Conservation (phyloP, 2,329 filamentous ascomycete genomes). For the Passalora sequoiae region DNA sequence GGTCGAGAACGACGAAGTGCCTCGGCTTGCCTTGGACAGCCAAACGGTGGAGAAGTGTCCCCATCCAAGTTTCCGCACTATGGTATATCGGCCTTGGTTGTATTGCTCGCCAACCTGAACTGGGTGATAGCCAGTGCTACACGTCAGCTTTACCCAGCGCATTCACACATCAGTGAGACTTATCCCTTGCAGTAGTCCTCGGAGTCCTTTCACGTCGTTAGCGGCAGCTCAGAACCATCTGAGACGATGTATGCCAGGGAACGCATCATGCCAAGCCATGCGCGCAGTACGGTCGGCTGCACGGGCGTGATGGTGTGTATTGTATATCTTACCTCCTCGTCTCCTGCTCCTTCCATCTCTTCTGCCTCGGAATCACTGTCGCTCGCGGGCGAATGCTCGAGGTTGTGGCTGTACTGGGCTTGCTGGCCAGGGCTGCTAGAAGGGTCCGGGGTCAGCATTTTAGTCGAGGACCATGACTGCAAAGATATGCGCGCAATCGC, state of each 20-base stretch:
- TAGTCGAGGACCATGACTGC: not conserved
- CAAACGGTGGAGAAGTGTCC: constrained; percentile 98
- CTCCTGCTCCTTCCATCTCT: too few relatives aligned
- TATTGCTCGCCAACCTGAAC: constrained; percentile 69
- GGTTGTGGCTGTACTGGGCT: constrained; percentile 48
- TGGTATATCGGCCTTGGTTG: constrained; percentile 94
- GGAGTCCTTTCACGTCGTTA: too few relatives aligned
- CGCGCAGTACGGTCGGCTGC: too few relatives aligned
- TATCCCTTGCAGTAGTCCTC: constrained; percentile 99
- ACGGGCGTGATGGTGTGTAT: too few relatives aligned
- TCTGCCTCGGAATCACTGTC: too few relatives aligned
- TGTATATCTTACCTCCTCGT: too few relatives aligned
- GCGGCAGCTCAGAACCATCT: too few relatives aligned
- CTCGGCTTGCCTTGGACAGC: too few relatives aligned
- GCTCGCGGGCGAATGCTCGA: constrained; percentile 69
- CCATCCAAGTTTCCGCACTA: constrained; percentile 95
- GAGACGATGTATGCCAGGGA: too few relatives aligned
- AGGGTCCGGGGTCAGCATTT: constrained; percentile 24
- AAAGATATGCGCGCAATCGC: too few relatives aligned
- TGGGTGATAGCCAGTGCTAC: not conserved
- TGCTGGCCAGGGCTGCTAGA: constrained; percentile 32
- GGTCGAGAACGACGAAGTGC: too few relatives aligned
- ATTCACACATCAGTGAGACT: constrained; percentile 86
- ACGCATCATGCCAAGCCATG: too few relatives aligned
- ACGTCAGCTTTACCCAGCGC: not conserved